A percentile compares a stretch with the other conserved stretches of the same genome.
Evolutionary conservation across 1,139 yeast genomes (phyloP).

Genomic region (Yamadazyma buinensis): DNA sequence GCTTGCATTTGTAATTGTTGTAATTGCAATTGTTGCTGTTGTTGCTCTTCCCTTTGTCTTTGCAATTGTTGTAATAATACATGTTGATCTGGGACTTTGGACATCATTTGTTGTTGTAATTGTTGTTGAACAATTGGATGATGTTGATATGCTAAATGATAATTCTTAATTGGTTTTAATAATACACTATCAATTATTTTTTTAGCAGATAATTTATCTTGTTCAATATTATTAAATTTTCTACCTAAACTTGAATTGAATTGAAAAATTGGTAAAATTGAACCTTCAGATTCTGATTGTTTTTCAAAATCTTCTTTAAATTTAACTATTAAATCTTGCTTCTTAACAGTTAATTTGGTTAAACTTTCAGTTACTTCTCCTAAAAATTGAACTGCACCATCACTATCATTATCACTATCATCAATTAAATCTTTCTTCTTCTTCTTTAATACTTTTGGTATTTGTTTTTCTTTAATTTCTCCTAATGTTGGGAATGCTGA

Average conservation of each 20-base stretch:
- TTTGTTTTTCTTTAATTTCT: slow-evolving; percentile 49
- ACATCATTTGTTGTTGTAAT: slow-evolving; percentile 13
- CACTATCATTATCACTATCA: slow-evolving; percentile 41
- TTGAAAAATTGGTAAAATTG: slow-evolving; percentile 38
- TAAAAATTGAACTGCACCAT: slow-evolving; percentile 31
- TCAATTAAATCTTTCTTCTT: slow-evolving; percentile 30
- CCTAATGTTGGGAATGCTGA: slow-evolving; percentile 74
- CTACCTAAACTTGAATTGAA: slow-evolving; percentile 20
- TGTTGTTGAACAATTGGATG: slow-evolving; percentile 36
- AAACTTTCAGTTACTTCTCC: slow-evolving; percentile 36
- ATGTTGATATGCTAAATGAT: slow-evolving; percentile 46
- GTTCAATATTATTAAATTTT: slow-evolving; percentile 26
- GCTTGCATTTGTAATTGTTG: slow-evolving; percentile 11
- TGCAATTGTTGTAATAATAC: slow-evolving; percentile 17
- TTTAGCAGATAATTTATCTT: slow-evolving; percentile 36
- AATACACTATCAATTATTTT: slow-evolving; percentile 41
- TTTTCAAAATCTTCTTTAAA: slow-evolving; percentile 30
- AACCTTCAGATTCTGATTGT: slow-evolving; percentile 11
- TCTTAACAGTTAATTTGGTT: slow-evolving; percentile 27
- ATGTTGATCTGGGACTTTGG: slow-evolving; percentile 16
- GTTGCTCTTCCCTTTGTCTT: slow-evolving; percentile 27
- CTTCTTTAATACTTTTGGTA: slow-evolving; percentile 24
- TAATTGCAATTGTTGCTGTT: slow-evolving; percentile 16
- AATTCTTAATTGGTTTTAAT: slow-evolving; percentile 43
- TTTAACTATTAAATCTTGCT: slow-evolving; percentile 19